Percentiles rank a stretch among this genome's conserved stretches.
phyloP scores from a whole-genome alignment of 2,329 filamentous ascomycete genomes.

The Cadophora gregata region DNA sequence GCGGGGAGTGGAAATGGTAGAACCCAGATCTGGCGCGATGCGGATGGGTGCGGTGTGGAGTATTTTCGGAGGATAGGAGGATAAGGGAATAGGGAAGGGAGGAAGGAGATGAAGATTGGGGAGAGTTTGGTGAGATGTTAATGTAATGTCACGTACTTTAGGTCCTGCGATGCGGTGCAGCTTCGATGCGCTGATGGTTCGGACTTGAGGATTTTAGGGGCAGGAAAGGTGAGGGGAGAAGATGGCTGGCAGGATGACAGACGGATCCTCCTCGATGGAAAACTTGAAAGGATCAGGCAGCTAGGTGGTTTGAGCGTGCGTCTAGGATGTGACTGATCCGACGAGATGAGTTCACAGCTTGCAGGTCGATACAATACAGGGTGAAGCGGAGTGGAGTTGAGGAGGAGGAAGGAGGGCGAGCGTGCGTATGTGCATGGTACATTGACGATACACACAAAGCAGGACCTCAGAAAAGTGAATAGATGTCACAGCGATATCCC shows the following conservation, averaged over 20 bases:
- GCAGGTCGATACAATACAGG: conserved; percentile 14
- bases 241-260: not conserved
- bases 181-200: not conserved
- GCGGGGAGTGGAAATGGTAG: not conserved
- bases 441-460: conserved; percentile 1
- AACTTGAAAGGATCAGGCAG: conserved; percentile 8
- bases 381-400: too few relatives aligned
- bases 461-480: not conserved
- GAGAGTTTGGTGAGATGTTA: not conserved
- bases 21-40: not conserved
- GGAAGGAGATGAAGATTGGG: not conserved
- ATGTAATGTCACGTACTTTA: too few relatives aligned
- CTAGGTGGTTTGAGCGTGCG: conserved; percentile 16
- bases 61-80: not conserved
- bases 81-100: not conserved
- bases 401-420: not conserved
- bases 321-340: conserved; percentile 10
- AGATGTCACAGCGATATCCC: conserved; percentile 5
- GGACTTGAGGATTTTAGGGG: not conserved
- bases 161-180: not conserved
- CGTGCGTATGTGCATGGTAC: conserved; percentile 19
- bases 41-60: not conserved
- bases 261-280: not conserved
- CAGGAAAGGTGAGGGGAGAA: not conserved
- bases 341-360: conserved; percentile 18